A percentile compares a stretch with the other conserved stretches of the same genome.
These are phyloP conservation scores for Epichloe typhina DNA, from an alignment of 2,329 filamentous ascomycete species.

Conservation along the genomic window DNA sequence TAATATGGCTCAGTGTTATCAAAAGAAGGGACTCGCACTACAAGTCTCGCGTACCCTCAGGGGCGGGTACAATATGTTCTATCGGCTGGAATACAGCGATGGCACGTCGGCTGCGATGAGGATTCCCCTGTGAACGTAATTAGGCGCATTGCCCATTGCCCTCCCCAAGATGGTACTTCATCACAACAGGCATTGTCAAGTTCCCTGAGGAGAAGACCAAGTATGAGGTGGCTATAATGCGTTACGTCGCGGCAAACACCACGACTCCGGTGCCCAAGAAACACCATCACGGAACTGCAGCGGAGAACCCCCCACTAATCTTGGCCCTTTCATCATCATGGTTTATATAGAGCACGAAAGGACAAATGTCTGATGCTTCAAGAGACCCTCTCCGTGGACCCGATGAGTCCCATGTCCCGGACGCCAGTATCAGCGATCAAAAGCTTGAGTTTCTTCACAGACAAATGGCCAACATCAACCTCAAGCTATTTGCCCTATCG, in stretches of 20 bases:
- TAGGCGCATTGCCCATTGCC: background rate
- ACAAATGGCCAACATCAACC: no score
- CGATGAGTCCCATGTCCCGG: no score
- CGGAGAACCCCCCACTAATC: slow-evolving; percentile 18
- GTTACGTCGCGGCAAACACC: slow-evolving; percentile 19
- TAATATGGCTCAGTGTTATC: no score
- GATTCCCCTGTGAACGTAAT: background rate
- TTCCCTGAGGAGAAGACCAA: slow-evolving; percentile 21
- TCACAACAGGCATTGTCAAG: slow-evolving; percentile 8
- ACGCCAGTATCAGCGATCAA: no score
- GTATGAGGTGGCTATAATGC: slow-evolving; percentile 22
- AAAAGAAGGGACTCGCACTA: no score
- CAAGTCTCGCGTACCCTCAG: background rate
- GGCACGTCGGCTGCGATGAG: background rate
- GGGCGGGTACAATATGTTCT: slow-evolving; percentile 2
- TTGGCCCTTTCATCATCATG: slow-evolving; percentile 24
- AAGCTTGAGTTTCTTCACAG: no score
- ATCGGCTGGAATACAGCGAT: slow-evolving; percentile 2
- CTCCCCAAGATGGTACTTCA: slow-evolving; percentile 21
- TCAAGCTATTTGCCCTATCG: no score
- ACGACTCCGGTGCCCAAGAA: slow-evolving; percentile 22
- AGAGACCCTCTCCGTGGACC: slow-evolving; percentile 10
- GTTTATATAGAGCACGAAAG: slow-evolving; percentile 19
- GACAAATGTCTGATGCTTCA: slow-evolving; percentile 17
- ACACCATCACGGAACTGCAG: slow-evolving; percentile 17